Conservation (phyloP, 257 asterid species). For the Ilex asprella region DNA sequence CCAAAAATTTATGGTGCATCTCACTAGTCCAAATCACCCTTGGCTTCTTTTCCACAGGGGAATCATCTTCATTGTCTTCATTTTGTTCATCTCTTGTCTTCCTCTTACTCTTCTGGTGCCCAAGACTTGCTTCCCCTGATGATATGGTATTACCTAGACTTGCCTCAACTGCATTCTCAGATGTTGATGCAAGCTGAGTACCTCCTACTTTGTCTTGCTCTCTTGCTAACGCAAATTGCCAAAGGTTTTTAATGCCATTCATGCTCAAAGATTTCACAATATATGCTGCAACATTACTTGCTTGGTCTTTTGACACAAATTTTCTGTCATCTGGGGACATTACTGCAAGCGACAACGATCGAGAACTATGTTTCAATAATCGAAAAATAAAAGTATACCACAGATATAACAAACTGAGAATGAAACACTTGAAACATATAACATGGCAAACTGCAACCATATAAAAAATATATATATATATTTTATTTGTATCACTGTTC, state of each 20-base stretch:
- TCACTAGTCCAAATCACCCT: constrained; percentile 61
- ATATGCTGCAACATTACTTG: constrained; percentile 31
- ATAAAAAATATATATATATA: too few species aligned
- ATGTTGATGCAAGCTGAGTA: constrained; percentile 5
- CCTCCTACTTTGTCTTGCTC: constrained; percentile 21
- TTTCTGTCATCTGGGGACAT: constrained; percentile 35
- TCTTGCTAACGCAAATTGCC: constrained; percentile 29
- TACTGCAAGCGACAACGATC: constrained; percentile 29
- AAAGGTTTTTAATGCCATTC: constrained; percentile 26
- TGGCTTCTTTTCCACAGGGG: constrained; percentile 30
- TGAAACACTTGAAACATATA: too few species aligned
- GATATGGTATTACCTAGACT: constrained; percentile 13
- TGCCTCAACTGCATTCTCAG: constrained; percentile 14
- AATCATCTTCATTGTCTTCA: constrained; percentile 22
- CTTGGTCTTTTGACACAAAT: constrained; percentile 24
- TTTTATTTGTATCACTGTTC: too few species aligned
- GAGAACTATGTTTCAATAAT: not conserved
- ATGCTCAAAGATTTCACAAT: constrained; percentile 20
- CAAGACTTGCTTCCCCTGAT: constrained; percentile 1
- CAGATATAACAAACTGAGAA: too few species aligned
- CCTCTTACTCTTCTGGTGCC: constrained; percentile 14
- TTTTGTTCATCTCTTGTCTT: constrained; percentile 11
- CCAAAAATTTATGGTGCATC: constrained; percentile 55
- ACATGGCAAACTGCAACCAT: too few species aligned
- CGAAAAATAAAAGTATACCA: too few species aligned